Evolutionary conservation across 192 early-diverging fungal genomes (phyloP), one percentile per base, ranked within the genome.

Genomic region (Coemansia sp.): DNA sequence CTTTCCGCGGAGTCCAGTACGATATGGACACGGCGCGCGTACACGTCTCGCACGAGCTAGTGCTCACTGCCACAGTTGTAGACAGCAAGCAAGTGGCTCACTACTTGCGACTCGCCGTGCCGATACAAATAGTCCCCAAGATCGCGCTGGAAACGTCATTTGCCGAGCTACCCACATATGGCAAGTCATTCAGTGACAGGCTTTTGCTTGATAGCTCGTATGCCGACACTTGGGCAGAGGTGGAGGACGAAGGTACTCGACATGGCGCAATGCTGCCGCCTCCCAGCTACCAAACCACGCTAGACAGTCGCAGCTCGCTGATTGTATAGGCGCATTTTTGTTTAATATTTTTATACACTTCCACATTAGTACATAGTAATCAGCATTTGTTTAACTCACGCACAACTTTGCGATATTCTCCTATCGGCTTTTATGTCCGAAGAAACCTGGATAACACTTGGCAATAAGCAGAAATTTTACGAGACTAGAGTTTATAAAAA

Each of bases 41-140:
- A 5, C 43, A 61, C 60, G 52, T 81, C 27, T 56, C 55, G n/a
- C 78, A 81, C 37, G 78, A 81, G 30, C 64, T 81, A n/a, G 70
- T 71, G 32, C 59, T 81, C 47, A 63, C 56, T 2, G 78, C 73
- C 22, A 81, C 78, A 5, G 62, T 81, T 16, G 18, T 76, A 1
- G 78, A 76, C 60, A 52, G 68, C 37, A 22, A 55, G 9, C 56
- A 67, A 13, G 22, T 53, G 8, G 67, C 74, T 2, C 78, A 70
- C 41, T 55, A 75, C 27, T 61, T 81, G 50, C 49, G 70, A n/a
- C 67, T 76, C 10, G 65, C 72, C 11, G 62, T 70, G 13, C 66
- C 63, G 22, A 52, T 81, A 15, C 56, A 29, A 3, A 61, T 75
- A 50, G 73, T 74, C 44, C 67, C 69, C 8, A 61, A 22, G 4